Base-by-base conservation (phyloP, 2,329 filamentous ascomycete genomes). In the Colletotrichum navitas region DNA sequence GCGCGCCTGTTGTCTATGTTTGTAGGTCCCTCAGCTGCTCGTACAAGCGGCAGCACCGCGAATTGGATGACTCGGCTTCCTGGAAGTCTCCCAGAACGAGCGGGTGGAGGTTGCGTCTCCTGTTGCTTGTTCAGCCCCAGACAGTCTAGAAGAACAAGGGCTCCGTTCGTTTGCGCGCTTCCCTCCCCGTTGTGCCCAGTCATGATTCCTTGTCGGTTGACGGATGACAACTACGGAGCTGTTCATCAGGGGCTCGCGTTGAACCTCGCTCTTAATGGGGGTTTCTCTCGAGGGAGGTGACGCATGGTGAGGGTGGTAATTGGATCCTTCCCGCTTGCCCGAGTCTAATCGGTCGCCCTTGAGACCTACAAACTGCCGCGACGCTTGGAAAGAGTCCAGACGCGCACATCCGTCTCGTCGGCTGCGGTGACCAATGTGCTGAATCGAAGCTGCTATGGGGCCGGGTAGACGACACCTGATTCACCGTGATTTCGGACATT, bases 331-430 rank as follows among this genome's bases (percentile, higher is more conserved):
- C 32, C 29, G 11, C 29, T 26, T 36, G 21, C 1, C 10, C 8
- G 8, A 36, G 3, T 36, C 7, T 24, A 41, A 34, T 32, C 4
- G 34, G 45, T 34, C 1, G 51, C 47, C 14, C 32, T 18, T 14
- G 29, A 32, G 18, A 43, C 18, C 58, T 39, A 24, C n/a, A 21
- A n/a, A 12, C 6, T 56, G 11, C 21, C n/a, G n/a, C 5, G 34
- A n/a, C 32, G 16, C 24, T 18, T 32, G 16, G 21, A 39, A 41
- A 63, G 21, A 55, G 47, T 51, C 49, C 47, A 39, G 58, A 32
- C 21, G 32, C 66, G 32, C 14, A 52, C 34, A 49, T 62, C 63
- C 56, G 63, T 70, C 32, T 52, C 45, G 49, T 11, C 56, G 41
- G 29, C 51, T 24, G 32, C 14, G 43, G 63, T 63, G 39, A 63